Percentiles rank a stretch among this genome's conserved stretches.
Conservation (phyloP, 176 grass and related monocot genomes). For the Areca catechu region DNA sequence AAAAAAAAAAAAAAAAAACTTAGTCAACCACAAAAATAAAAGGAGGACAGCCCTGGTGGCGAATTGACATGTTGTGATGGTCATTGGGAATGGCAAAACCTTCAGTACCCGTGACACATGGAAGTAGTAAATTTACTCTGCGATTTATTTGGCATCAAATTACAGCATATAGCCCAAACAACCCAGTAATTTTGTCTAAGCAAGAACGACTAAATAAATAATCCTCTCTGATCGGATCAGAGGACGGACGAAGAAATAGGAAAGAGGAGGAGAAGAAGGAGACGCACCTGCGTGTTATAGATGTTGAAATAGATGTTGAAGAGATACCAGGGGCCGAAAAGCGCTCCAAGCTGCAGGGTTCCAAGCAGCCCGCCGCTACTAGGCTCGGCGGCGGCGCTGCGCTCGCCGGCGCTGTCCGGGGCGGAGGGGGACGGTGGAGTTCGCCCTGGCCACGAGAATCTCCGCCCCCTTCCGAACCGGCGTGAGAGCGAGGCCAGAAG, state of each 20-base stretch:
- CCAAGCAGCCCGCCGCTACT: not conserved
- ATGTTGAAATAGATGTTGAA: slow-evolving; percentile 61
- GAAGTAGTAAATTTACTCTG: not conserved
- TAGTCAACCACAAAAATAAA: slow-evolving; percentile 37
- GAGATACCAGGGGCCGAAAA: slow-evolving; percentile 44
- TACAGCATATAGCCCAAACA: too few species aligned
- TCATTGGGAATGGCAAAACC: slow-evolving; percentile 54
- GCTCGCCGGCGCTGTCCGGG: not conserved
- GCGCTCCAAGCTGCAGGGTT: slow-evolving; percentile 31
- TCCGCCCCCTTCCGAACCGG: not conserved
- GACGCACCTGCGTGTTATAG: slow-evolving; percentile 40
- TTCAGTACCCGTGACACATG: slow-evolving; percentile 47
- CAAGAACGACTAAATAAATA: too few species aligned
- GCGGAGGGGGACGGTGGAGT: slow-evolving; percentile 3
- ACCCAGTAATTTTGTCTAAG: too few species aligned
- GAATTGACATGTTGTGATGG: slow-evolving; percentile 58
- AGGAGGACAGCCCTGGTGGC: slow-evolving; percentile 27
- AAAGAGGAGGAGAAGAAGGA: not conserved
- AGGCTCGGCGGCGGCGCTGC: not conserved
- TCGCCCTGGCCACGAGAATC: not conserved
- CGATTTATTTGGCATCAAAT: not conserved
- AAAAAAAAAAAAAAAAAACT: too few species aligned
- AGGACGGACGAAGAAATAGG: not conserved
- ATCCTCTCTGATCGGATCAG: too few species aligned
- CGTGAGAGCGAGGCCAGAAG: not conserved